Evolutionary conservation across 2,329 filamentous ascomycete genomes (phyloP).

Genomic region (Fusarium lateritium): DNA sequence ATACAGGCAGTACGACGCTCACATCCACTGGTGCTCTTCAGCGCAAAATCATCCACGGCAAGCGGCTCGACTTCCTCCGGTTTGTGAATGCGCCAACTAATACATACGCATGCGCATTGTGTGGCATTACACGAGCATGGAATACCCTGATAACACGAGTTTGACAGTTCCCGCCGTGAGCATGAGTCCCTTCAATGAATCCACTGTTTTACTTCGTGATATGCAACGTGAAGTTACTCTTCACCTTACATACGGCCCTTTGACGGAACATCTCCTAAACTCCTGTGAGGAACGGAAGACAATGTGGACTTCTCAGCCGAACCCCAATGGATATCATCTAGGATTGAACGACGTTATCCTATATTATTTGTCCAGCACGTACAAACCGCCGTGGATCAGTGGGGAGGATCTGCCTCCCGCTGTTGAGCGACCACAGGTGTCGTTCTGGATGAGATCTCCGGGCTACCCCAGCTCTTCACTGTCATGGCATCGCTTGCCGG

Average conservation of each 20-base stretch:
- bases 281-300: conserved; percentile 25
- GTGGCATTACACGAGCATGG: conserved; percentile 40
- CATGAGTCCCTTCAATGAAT: conserved; percentile 7
- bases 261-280: conserved; percentile 15
- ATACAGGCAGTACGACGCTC: conserved; percentile 31
- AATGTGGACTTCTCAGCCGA: conserved; percentile 17
- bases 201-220: conserved; percentile 16
- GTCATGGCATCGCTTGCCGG: conserved; percentile 40
- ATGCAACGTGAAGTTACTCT: conserved; percentile 22
- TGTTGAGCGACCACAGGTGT: conserved; percentile 41
- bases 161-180: conserved; percentile 31
- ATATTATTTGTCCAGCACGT: conserved; percentile 25
- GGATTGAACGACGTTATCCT: conserved; percentile 34
- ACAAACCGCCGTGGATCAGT: conserved; percentile 30
- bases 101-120: conserved; percentile 30
- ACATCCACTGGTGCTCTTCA: conserved; percentile 22
- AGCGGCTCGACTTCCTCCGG: conserved; percentile 28
- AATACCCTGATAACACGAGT: conserved; percentile 34
- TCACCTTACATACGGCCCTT: conserved; percentile 35
- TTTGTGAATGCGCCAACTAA: conserved; percentile 34
- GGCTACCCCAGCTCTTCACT: conserved; percentile 32
- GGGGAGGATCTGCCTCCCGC: conserved; percentile 42
- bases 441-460: conserved; percentile 44
- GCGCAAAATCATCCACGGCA: conserved; percentile 29
- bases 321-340: conserved; percentile 7